Evolutionary conservation across 192 early-diverging fungal genomes (phyloP), one percentile per base, ranked within the genome.

Genomic region (Neocallimastix lanati): DNA sequence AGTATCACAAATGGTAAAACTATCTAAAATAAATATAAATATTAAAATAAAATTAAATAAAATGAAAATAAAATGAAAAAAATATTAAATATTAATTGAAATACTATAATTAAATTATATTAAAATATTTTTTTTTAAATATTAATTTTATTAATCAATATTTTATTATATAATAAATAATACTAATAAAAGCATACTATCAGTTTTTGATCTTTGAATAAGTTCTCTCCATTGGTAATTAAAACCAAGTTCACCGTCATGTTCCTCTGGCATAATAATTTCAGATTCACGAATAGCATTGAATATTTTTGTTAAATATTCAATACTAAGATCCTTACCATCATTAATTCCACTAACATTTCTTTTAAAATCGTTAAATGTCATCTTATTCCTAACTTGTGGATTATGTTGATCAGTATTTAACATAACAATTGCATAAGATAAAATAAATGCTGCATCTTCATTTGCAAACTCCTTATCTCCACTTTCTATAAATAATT

Each of bases 331-430:
- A 81, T 99, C 91, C 50, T 90, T 86, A 21, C 90, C 90, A 76
- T 91, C 90, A 84, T 99, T 98, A 80, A 97, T 89, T 13, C 94
- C 94, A 12, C 95, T 87, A 50, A 94, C 81, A 84, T 98, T 99
- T 79, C 92, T 90, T 76, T 88, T 87, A 87, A 96, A 99, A 80
- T 96, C 94, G 25, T 95, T 90, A 14, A 93, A 83, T 13, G 92
- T 91, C 98, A 99, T 99, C 76, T 94, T 91, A 12, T 84, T 90
- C 67, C 90, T 84, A 36, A 97, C 94, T 86, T 94, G 94, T 76
- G 89, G 94, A 85, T 95, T 98, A 83, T 99, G 95, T 86, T 95
- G 94, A 89, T 99, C 98, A 4, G 97, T 98, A 83, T 99, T 99
- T 81, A 99, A 87, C 93, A 99, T 95, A 77, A 99, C 95, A 29